Percentiles rank a stretch among this genome's conserved stretches.
Conservation (phyloP, 306 rosid genomes). For the Vigna unguiculata region DNA sequence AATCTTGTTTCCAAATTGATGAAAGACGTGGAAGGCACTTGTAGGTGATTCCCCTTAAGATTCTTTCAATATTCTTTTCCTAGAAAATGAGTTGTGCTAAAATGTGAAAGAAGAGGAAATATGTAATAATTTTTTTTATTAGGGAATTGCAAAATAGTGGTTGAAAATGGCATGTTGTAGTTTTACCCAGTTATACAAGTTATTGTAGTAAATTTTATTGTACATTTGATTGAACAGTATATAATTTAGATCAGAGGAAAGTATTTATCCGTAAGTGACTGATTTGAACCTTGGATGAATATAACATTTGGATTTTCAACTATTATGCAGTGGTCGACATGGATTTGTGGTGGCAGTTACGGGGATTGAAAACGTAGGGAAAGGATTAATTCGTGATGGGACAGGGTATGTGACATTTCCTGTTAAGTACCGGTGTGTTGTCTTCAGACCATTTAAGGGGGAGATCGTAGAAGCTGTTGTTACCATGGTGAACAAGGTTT, state of each 20-base stretch:
- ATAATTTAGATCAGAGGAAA: constrained; percentile 11
- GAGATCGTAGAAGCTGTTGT: constrained; percentile 97
- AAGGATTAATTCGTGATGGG: constrained; percentile 90
- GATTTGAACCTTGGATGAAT: background rate
- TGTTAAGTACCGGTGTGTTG: constrained; percentile 94
- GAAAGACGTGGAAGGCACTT: no score
- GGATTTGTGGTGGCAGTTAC: constrained; percentile 97
- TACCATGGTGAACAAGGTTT: constrained; percentile 95
- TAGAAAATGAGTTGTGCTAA: no score
- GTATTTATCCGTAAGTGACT: background rate
- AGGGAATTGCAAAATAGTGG: no score
- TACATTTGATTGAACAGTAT: background rate
- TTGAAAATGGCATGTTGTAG: no score
- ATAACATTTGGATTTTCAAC: constrained; percentile 12
- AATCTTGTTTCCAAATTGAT: no score
- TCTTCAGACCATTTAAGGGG: constrained; percentile 93
- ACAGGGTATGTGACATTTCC: constrained; percentile 97
- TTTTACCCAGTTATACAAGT: no score
- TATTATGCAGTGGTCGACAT: constrained; percentile 80
- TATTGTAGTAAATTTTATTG: no score
- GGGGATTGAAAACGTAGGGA: constrained; percentile 85
- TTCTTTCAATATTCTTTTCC: no score
- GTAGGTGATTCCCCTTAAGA: no score
- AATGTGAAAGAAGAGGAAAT: no score
- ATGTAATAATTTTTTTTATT: no score